These are phyloP conservation scores for Fusarium bulbicola DNA, from an alignment of 2,329 filamentous ascomycete species.

Conservation along the genomic window DNA sequence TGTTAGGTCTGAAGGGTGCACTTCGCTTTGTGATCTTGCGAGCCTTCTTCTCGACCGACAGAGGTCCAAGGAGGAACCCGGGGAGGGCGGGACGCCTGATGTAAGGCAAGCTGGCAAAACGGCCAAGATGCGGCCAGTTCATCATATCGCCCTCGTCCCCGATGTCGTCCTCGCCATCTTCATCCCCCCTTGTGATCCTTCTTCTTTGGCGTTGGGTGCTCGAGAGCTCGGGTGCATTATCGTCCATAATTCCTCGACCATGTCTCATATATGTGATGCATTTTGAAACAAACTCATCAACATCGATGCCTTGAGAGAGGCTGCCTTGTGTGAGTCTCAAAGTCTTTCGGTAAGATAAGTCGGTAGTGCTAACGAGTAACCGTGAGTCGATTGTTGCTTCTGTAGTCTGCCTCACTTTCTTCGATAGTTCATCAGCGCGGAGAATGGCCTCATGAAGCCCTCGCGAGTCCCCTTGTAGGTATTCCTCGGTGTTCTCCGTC, in stretches of 20 bases:
- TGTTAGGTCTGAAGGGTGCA: constrained; percentile 74
- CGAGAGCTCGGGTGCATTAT: constrained; percentile 60
- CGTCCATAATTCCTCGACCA: constrained; percentile 64
- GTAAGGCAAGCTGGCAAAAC: constrained; percentile 76
- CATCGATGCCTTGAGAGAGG: constrained; percentile 78
- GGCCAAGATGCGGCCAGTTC: constrained; percentile 87
- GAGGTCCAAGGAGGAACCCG: constrained; percentile 86
- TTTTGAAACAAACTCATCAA: constrained; percentile 92
- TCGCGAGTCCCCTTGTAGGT: constrained; percentile 70
- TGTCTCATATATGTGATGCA: constrained; percentile 87
- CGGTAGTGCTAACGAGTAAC: constrained; percentile 82
- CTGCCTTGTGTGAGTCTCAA: constrained; percentile 78
- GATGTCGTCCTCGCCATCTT: constrained; percentile 64
- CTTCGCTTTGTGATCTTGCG: constrained; percentile 76
- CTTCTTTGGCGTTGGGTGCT: constrained; percentile 59
- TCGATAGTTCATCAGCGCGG: constrained; percentile 71
- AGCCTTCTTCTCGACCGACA: constrained; percentile 87
- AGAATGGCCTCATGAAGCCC: constrained; percentile 73
- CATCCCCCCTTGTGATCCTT: constrained; percentile 51
- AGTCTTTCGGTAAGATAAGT: constrained; percentile 82
- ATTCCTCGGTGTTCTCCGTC: constrained; percentile 78
- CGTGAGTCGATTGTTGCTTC: constrained; percentile 92
- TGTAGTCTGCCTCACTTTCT: constrained; percentile 82
- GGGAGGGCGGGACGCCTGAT: constrained; percentile 79
- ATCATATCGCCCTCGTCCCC: constrained; percentile 80